These are phyloP conservation scores for Angomonas deanei DNA, from an alignment of 208 protist genomes.

Conservation along the genomic window DNA sequence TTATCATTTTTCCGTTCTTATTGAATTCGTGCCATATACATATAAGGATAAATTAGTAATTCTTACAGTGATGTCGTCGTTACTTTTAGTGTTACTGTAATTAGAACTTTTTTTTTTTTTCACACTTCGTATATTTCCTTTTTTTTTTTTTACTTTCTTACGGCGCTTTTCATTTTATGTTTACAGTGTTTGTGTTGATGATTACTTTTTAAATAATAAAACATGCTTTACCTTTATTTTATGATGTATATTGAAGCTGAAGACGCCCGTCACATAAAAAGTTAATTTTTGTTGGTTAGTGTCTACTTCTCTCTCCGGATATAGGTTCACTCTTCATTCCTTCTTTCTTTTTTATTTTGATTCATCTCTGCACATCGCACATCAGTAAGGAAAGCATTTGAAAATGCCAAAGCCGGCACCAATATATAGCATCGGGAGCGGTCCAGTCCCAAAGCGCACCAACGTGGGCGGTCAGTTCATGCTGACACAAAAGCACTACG, in stretches of 20 bases:
- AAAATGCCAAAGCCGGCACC: slow-evolving; percentile 14
- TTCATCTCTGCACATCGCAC: neutral
- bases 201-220: slow-evolving; percentile 7
- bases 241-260: no score
- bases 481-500: slow-evolving; percentile 69
- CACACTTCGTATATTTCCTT: slow-evolving; percentile 11
- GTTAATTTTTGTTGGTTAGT: no score
- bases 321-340: no score
- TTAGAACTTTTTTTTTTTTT: slow-evolving; percentile 9
- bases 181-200: neutral
- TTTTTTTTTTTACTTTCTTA: slow-evolving; percentile 18
- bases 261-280: no score
- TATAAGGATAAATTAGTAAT: no score
- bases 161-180: slow-evolving; percentile 8
- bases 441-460: slow-evolving; percentile 45
- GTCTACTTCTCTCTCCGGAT: no score
- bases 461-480: slow-evolving; percentile 81
- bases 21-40: no score
- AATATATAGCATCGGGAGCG: neutral
- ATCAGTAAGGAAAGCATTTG: neutral
- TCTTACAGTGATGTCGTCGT: neutral
- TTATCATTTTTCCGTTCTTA: slow-evolving; percentile 4
- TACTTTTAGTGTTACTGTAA: neutral
- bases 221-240: slow-evolving; percentile 9
- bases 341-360: neutral